Conservation (phyloP, 768 basidiomycete genomes). For the Lyophyllum shimeji region DNA sequence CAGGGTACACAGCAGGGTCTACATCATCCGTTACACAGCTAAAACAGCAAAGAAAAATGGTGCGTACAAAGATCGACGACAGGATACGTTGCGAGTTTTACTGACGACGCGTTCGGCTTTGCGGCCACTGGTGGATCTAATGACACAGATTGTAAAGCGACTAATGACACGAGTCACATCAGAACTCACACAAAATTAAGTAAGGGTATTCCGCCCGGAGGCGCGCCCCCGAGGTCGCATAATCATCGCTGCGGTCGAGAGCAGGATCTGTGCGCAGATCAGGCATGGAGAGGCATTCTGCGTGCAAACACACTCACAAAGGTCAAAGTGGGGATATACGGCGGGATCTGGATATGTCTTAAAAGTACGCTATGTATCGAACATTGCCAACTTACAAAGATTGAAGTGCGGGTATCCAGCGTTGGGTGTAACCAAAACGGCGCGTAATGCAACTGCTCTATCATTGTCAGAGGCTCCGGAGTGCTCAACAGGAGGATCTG, state of each 20-base stretch:
- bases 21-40: not conserved
- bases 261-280: constrained; percentile 2
- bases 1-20: constrained; percentile 35
- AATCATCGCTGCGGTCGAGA: not conserved
- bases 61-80: constrained; percentile 10
- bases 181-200: constrained; percentile 11
- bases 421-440: not conserved
- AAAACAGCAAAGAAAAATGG: not conserved
- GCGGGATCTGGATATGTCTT: constrained; percentile 29
- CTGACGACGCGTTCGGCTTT: not conserved
- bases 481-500: not conserved
- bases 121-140: not conserved
- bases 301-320: constrained; percentile 16
- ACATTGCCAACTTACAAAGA: constrained; percentile 5
- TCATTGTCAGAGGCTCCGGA: not conserved
- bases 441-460: not conserved
- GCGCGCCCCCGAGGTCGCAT: not conserved
- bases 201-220: constrained; percentile 3
- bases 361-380: not conserved
- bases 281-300: not conserved
- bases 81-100: constrained; percentile 5
- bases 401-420: constrained; percentile 4
- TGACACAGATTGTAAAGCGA: not conserved
- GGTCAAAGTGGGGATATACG: constrained; percentile 28
- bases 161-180: not conserved